Conservation (phyloP, 2,329 filamentous ascomycete genomes). For the Sporothrix humicola region DNA sequence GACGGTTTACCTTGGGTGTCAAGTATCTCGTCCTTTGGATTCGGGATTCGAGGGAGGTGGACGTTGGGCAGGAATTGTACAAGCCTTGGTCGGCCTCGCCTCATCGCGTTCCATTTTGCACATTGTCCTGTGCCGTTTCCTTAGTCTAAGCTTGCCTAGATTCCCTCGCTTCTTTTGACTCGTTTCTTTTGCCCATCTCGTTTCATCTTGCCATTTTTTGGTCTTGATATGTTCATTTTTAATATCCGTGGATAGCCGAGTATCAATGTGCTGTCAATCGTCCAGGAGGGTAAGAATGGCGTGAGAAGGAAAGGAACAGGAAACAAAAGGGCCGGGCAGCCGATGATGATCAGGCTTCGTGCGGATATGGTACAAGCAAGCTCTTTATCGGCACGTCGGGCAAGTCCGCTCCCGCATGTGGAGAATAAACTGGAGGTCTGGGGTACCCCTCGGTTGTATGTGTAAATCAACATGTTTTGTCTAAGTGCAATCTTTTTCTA, state of each 20-base stretch:
- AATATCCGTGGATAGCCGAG: slow-evolving; percentile 12
- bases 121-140: background rate
- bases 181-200: background rate
- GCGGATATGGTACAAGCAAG: slow-evolving; percentile 2
- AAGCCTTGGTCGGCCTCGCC: background rate
- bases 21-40: no score
- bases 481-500: background rate
- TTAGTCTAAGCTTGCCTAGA: background rate
- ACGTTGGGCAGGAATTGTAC: slow-evolving; percentile 9
- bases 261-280: background rate
- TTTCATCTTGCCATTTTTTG: background rate
- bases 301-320: background rate
- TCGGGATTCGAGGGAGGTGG: no score
- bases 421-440: background rate
- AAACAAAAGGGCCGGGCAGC: no score
- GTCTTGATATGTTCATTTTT: background rate
- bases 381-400: background rate
- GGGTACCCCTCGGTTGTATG: no score
- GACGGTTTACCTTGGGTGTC: background rate
- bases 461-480: background rate
- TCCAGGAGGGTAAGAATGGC: background rate
- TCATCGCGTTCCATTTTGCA: background rate
- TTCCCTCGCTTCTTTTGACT: background rate
- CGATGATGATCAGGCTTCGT: background rate
- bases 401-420: background rate